Percentiles rank a stretch among this genome's conserved stretches.
phyloP scores from a whole-genome alignment of 2,329 filamentous ascomycete genomes.

The Truncatella angustata region DNA sequence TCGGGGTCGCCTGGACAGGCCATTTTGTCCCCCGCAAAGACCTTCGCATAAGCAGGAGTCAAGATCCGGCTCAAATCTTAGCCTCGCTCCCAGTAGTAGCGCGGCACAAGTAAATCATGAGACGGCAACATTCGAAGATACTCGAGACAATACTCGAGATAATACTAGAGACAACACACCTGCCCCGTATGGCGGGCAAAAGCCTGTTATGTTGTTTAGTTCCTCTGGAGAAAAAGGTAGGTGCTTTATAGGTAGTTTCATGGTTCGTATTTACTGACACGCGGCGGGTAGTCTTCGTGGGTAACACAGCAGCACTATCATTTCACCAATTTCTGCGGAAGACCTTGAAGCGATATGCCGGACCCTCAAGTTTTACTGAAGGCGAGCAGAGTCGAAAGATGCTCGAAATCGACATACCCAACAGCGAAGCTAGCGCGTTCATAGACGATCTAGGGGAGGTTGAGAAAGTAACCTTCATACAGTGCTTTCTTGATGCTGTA shows the following conservation, averaged over 20 bases:
- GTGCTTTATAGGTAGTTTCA: too few relatives aligned
- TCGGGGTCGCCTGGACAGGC: background rate
- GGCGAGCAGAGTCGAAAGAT: slow-evolving; percentile 49
- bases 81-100: background rate
- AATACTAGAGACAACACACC: slow-evolving; percentile 25
- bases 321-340: slow-evolving; percentile 54
- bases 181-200: slow-evolving; percentile 1
- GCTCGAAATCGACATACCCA: slow-evolving; percentile 36
- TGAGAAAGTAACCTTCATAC: slow-evolving; percentile 1
- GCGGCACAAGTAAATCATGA: background rate
- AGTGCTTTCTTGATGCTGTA: slow-evolving; percentile 6
- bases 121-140: slow-evolving; percentile 16
- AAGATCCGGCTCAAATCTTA: background rate
- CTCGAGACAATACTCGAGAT: slow-evolving; percentile 24
- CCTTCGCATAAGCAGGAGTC: background rate
- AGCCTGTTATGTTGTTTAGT: slow-evolving; percentile 42
- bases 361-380: slow-evolving; percentile 53
- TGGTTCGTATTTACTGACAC: background rate
- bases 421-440: background rate
- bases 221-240: slow-evolving; percentile 50
- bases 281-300: slow-evolving; percentile 41
- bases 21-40: slow-evolving; percentile 1
- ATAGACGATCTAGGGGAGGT: background rate
- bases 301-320: slow-evolving; percentile 51
- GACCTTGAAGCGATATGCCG: slow-evolving; percentile 47